Base-by-base conservation (phyloP, 2,329 filamentous ascomycete genomes). In the Trichoderma atroviride region DNA sequence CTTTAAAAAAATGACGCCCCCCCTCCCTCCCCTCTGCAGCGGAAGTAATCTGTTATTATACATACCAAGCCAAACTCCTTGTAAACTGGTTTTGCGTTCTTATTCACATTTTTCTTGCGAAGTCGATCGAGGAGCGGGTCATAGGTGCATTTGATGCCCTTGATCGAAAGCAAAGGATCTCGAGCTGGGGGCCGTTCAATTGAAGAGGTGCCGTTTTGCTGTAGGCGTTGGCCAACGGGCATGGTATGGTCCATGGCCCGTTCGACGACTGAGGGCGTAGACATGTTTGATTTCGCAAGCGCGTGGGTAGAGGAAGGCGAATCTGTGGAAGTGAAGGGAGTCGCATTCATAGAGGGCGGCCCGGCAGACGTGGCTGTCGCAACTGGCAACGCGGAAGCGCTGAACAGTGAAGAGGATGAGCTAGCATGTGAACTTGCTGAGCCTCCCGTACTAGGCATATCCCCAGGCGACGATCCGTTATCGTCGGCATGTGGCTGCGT, bases 341-440 rank as follows among this genome's bases (percentile, higher is more conserved):
- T 70, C 58, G 60, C 69, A 47, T 76, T 84, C 79, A 80, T 82
- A 65, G 79, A 76, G 58, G 77, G 74, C 78, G 77, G 74, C 78
- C 79, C 82, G 76, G 82, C 81, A 73, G 83, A 79, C 69, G 79
- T 74, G 73, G 80, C 79, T 72, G 82, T 74, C 73, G 80, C 79
- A 76, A 78, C 77, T 71, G 82, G 79, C 73, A 78, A 79, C 70
- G 82, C 78, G 71, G 82, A 77, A 72, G 77, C 78, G 80, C 89
- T 92, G 81, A 92, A 92, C 73, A 91, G 84, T 67, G 92, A 93
- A 56, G 91, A 93, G 62, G 86, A 86, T 66, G 89, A 88, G 81
- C 90, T 93, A 69, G 87, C 85, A 76, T 90, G 85, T 69, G 91
- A 93, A 80, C 89, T 92, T 69, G 89, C 87, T 62, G 92, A 94